A percentile compares a stretch with the other conserved stretches of the same genome.
Conservation (phyloP, 2,329 filamentous ascomycete genomes). For the Fusarium sp. region DNA sequence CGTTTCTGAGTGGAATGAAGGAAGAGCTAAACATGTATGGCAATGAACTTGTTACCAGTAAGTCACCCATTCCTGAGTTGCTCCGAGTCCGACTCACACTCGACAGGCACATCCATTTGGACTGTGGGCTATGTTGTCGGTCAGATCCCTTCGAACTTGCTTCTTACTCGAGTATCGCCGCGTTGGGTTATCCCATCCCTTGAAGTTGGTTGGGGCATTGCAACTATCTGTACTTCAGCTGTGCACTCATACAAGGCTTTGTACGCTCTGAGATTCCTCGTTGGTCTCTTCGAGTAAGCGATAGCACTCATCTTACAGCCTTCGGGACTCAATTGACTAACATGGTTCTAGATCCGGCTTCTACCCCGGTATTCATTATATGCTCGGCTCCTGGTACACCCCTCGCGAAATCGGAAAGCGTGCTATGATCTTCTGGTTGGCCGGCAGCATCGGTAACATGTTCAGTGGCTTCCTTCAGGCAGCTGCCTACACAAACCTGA, state of each 20-base stretch:
- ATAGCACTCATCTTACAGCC: too few relatives aligned
- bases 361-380: conserved; percentile 53
- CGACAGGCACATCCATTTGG: conserved; percentile 21
- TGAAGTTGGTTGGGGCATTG: conserved; percentile 27
- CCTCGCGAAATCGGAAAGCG: conserved; percentile 36
- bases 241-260: conserved; percentile 21
- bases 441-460: conserved; percentile 21
- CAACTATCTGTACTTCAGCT: conserved; percentile 12
- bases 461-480: conserved; percentile 36
- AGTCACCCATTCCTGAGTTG: not conserved
- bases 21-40: conserved; percentile 35
- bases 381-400: conserved; percentile 40
- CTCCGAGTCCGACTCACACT: not conserved
- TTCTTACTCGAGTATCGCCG: conserved; percentile 27
- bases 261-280: conserved; percentile 28
- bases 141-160: conserved; percentile 41
- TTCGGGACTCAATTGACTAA: too few relatives aligned
- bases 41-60: conserved; percentile 40
- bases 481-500: conserved; percentile 23
- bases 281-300: conserved; percentile 36
- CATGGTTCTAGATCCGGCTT: conserved; percentile 58
- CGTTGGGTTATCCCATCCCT: conserved; percentile 15
- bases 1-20: conserved; percentile 40
- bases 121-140: conserved; percentile 42
- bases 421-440: conserved; percentile 35